Evolutionary conservation across 139 green algal genomes (phyloP).

Genomic region (Dunaliella sp.): DNA sequence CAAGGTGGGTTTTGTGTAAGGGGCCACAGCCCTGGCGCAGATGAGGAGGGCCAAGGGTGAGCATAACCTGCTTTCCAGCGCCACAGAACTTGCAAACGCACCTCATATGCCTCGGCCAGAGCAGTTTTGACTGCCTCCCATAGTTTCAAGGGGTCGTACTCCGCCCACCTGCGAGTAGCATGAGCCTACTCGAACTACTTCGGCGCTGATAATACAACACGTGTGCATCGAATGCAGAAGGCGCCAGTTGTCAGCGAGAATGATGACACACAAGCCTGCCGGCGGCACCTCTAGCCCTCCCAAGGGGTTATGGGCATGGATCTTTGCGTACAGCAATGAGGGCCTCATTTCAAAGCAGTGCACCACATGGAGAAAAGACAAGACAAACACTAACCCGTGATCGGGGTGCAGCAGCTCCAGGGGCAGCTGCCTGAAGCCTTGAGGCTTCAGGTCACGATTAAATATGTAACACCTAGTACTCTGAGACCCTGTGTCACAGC

Average conservation of each 20-base stretch:
- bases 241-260: no score
- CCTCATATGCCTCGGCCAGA: slow-evolving; percentile 41
- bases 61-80: background rate
- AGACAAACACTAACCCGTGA: slow-evolving; percentile 59
- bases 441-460: slow-evolving; percentile 1
- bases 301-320: no score
- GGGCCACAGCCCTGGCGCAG: no score
- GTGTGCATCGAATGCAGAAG: no score
- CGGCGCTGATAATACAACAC: no score
- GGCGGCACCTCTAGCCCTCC: no score
- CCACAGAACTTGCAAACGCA: no score
- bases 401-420: slow-evolving; percentile 69
- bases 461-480: slow-evolving; percentile 3
- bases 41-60: no score
- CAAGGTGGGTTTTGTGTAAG: background rate
- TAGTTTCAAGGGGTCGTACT: slow-evolving; percentile 90
- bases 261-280: no score
- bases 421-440: background rate
- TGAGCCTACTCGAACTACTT: no score
- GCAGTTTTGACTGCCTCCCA: slow-evolving; percentile 62
- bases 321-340: no score
- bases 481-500: background rate
- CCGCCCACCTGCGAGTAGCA: slow-evolving; percentile 91
- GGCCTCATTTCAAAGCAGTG: background rate
- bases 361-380: background rate